Percentiles rank a stretch among this genome's conserved stretches.
These are phyloP conservation scores for Trichoderma gamsii DNA, from an alignment of 495 filamentous ascomycete genomes.

Conservation along the genomic window DNA sequence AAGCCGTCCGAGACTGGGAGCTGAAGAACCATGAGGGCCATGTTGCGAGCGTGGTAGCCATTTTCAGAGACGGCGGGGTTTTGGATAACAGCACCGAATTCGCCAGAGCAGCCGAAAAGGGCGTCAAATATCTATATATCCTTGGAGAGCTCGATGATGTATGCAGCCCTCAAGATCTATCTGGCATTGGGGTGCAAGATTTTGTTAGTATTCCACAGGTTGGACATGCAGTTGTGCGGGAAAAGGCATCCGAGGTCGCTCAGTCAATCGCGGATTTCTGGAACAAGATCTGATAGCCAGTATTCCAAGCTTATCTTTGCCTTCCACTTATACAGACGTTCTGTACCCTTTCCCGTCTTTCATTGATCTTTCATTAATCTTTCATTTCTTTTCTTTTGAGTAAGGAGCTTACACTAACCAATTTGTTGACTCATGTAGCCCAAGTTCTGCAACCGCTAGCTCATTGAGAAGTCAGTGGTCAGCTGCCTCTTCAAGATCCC, in stretches of 20 bases:
- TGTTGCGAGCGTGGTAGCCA: conserved; percentile 35
- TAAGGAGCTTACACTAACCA: too few species aligned
- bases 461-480: too few species aligned
- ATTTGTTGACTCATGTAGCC: too few species aligned
- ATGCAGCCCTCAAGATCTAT: conserved; percentile 17
- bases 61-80: conserved; percentile 38
- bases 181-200: not conserved
- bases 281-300: not conserved
- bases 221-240: conserved; percentile 2
- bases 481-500: too few species aligned
- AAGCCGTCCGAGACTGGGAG: conserved; percentile 43
- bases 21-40: conserved; percentile 38
- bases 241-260: not conserved
- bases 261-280: not conserved
- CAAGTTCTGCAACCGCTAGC: too few species aligned
- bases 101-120: conserved; percentile 25
- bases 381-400: too few species aligned
- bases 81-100: conserved; percentile 37
- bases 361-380: too few species aligned
- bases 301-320: not conserved
- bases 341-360: too few species aligned
- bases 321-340: too few species aligned
- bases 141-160: conserved; percentile 40
- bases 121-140: conserved; percentile 28
- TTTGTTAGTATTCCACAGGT: not conserved